Conservation (phyloP, 2,329 filamentous ascomycete genomes). For the Fusarium hainanense region DNA sequence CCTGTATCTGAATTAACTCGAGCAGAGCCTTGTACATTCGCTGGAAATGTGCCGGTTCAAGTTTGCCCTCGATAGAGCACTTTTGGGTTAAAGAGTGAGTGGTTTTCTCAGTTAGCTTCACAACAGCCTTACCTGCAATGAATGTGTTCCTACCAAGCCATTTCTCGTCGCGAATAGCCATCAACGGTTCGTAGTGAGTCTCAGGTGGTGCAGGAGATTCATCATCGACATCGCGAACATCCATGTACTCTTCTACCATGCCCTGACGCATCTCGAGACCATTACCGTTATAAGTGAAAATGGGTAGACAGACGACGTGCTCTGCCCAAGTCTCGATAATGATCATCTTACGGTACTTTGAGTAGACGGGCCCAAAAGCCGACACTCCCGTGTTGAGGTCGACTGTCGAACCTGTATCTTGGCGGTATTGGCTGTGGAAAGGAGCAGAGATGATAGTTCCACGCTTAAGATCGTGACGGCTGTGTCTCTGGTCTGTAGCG, state of each 20-base stretch:
- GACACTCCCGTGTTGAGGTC: conserved; percentile 22
- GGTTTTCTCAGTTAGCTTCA: conserved; percentile 38
- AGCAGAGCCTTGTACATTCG: conserved; percentile 9
- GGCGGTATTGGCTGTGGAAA: conserved; percentile 24
- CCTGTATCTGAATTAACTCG: neutral
- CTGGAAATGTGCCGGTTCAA: neutral
- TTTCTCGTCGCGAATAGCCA: neutral
- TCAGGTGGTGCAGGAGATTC: neutral
- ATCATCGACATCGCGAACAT: conserved; percentile 28
- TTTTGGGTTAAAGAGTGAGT: conserved; percentile 3
- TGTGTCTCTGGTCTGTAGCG: neutral
- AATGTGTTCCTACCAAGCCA: conserved; percentile 22
- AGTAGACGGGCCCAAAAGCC: conserved; percentile 31
- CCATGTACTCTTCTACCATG: conserved; percentile 33
- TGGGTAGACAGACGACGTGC: conserved; percentile 32
- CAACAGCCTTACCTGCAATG: conserved; percentile 19
- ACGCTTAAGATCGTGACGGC: neutral
- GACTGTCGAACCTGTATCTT: neutral
- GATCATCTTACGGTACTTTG: conserved; percentile 43
- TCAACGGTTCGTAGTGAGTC: neutral
- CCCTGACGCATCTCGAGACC: conserved; percentile 23
- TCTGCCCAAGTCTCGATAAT: conserved; percentile 35
- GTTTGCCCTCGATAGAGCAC: conserved; percentile 37
- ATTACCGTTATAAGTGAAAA: conserved; percentile 35
- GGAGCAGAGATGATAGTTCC: conserved; percentile 39